These are phyloP conservation scores for Podaxis carcinomalis DNA, from an alignment of 768 basidiomycete genomes.

Conservation along the genomic window DNA sequence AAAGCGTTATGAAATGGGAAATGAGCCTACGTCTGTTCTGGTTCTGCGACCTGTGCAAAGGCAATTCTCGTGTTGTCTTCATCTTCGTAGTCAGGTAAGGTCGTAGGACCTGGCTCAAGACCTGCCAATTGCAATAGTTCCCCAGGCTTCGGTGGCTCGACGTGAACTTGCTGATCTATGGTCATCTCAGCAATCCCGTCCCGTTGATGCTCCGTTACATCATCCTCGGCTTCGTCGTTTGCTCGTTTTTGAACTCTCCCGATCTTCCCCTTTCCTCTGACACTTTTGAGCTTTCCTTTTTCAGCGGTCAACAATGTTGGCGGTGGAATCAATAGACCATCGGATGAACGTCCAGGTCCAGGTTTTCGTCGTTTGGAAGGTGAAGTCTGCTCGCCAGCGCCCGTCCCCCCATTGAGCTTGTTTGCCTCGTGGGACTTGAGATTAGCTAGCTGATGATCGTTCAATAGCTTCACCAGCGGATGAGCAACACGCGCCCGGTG, in stretches of 20 bases:
- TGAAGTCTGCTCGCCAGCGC: conserved; percentile 1
- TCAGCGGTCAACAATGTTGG: conserved; percentile 52
- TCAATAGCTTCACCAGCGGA: conserved; percentile 50
- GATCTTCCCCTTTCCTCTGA: conserved; percentile 40
- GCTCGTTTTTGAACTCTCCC: conserved; percentile 8
- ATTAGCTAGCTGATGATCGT: conserved; percentile 30
- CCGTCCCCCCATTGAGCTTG: neutral
- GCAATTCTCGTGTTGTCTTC: conserved; percentile 12
- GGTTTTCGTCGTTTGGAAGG: conserved; percentile 28
- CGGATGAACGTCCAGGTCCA: conserved; percentile 50
- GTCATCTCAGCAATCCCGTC: conserved; percentile 7
- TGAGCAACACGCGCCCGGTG: conserved; percentile 49
- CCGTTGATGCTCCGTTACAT: conserved; percentile 1
- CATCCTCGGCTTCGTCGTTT: conserved; percentile 14
- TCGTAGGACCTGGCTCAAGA: conserved; percentile 29
- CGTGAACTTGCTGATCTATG: conserved; percentile 5
- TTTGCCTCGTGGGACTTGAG: conserved; percentile 28
- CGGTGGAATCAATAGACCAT: conserved; percentile 35
- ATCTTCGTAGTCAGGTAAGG: conserved; percentile 56
- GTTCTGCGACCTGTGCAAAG: neutral
- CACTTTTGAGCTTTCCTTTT: conserved; percentile 47
- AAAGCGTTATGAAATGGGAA: neutral
- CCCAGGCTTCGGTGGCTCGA: conserved; percentile 3
- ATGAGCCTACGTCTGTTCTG: neutral
- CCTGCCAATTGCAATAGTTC: conserved; percentile 54